phyloP scores from a whole-genome alignment of 768 basidiomycete genomes.

The Pisolithus sp. region DNA sequence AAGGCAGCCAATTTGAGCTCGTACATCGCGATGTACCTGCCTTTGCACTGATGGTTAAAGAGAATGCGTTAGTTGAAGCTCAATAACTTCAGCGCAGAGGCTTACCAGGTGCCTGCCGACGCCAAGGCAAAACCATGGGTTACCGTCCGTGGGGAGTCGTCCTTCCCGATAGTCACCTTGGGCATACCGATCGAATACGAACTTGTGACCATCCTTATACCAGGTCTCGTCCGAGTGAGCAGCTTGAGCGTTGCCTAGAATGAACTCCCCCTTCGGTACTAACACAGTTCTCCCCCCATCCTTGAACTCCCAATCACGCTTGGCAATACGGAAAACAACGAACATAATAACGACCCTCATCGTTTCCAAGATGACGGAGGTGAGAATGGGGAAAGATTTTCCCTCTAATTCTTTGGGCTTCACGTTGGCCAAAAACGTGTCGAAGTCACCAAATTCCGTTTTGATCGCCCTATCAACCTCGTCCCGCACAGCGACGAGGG shows the following conservation, averaged over 20 bases:
- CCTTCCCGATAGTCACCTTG: constrained; percentile 10
- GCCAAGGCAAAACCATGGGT: constrained; percentile 14
- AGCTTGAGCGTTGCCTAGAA: neutral
- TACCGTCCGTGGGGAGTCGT: constrained; percentile 9
- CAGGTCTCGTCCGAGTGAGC: neutral
- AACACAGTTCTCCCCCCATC: neutral
- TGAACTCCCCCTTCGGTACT: neutral
- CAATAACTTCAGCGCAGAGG: neutral
- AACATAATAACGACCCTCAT: constrained; percentile 16
- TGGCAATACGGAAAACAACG: constrained; percentile 12
- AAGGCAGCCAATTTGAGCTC: no score
- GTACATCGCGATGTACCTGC: no score
- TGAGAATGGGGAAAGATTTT: constrained; percentile 12
- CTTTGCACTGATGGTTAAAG: no score
- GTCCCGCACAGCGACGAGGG: constrained; percentile 37
- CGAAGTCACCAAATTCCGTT: constrained; percentile 7
- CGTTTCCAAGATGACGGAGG: constrained; percentile 24
- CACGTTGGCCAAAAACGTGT: constrained; percentile 6
- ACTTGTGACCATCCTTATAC: constrained; percentile 10
- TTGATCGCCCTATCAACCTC: constrained; percentile 35
- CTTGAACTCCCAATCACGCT: constrained; percentile 12
- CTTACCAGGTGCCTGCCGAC: constrained; percentile 16
- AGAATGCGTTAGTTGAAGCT: no score
- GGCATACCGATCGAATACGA: constrained; percentile 18
- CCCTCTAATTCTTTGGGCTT: constrained; percentile 14